Evolutionary conservation across 192 early-diverging fungal genomes (phyloP), one percentile per base, ranked within the genome.

Genomic region (Phlyctochytrium bullatum): DNA sequence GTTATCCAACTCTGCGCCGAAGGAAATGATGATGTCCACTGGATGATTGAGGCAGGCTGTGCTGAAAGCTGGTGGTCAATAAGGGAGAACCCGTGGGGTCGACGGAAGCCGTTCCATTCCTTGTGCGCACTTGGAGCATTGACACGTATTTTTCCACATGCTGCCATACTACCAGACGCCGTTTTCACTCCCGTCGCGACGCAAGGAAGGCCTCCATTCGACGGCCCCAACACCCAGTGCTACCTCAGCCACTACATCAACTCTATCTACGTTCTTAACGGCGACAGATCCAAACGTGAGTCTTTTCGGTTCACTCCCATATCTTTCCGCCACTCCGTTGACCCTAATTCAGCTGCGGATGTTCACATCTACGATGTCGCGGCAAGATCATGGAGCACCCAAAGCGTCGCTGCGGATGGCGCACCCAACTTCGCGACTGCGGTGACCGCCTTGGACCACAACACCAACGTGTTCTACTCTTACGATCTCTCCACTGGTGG

Each of bases 121-220:
- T n/a, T n/a, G n/a, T n/a, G n/a, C n/a, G n/a, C n/a, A n/a, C n/a
- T n/a, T n/a, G n/a, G n/a, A n/a, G n/a, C n/a, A n/a, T n/a, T n/a
- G n/a, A n/a, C n/a, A n/a, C n/a, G n/a, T n/a, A n/a, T n/a, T n/a
- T n/a, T n/a, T n/a, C n/a, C n/a, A n/a, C n/a, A n/a, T n/a, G n/a
- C n/a, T n/a, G n/a, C n/a, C n/a, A n/a, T n/a, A n/a, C n/a, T n/a
- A n/a, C n/a, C n/a, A 47, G 20, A 47, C 10, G 40, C 20, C 20
- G 10, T 47, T 6, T 57, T 57, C 54, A 57, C 16, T 25, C 6
- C 54, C 25, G 25, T 27, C 27, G 4, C 16, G 12, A 28, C 12
- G 54, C 14, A 57, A 57, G 54, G 54, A 27, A 14, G 54, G 27
- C 54, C 54, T 14, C 54, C 54, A 25, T 57, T 57, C 27, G 54